Conservation (phyloP, 108 stramenopile species). For the Cyclotella cryptica region DNA sequence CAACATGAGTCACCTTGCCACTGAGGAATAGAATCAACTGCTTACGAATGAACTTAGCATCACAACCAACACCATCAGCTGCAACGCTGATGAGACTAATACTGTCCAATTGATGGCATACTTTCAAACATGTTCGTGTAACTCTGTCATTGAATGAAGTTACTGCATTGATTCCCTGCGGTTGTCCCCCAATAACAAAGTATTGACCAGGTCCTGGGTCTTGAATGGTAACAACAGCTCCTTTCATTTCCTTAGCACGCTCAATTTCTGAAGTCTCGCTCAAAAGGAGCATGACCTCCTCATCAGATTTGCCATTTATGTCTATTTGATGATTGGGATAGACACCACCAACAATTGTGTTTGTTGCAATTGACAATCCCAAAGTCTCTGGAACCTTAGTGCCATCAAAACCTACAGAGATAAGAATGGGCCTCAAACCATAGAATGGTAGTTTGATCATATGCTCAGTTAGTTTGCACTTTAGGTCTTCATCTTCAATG, state of each 20-base stretch:
- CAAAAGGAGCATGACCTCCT: background rate
- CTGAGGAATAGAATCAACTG: background rate
- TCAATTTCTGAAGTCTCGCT: background rate
- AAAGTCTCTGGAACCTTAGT: too few relatives aligned
- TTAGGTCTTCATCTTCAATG: too few relatives aligned
- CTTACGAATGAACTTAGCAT: background rate
- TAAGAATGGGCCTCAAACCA: too few relatives aligned
- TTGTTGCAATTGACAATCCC: background rate
- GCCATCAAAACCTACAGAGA: too few relatives aligned
- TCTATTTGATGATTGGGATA: conserved; percentile 3
- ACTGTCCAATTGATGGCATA: background rate
- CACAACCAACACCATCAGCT: conserved; percentile 19
- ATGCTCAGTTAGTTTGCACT: too few relatives aligned
- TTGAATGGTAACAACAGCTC: conserved; percentile 9
- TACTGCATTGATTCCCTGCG: conserved; percentile 1
- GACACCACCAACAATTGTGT: conserved; percentile 19
- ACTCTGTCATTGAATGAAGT: conserved; percentile 10
- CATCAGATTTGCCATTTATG: background rate
- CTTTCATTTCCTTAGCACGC: conserved; percentile 13
- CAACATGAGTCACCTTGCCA: conserved; percentile 4
- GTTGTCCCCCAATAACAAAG: conserved; percentile 11
- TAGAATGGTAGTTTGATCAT: too few relatives aligned
- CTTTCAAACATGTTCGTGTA: background rate
- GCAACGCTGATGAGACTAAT: background rate
- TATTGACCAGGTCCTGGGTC: background rate